phyloP scores from a whole-genome alignment of 1,284 basidiomycete species.

The Takashimella tepidaria region DNA sequence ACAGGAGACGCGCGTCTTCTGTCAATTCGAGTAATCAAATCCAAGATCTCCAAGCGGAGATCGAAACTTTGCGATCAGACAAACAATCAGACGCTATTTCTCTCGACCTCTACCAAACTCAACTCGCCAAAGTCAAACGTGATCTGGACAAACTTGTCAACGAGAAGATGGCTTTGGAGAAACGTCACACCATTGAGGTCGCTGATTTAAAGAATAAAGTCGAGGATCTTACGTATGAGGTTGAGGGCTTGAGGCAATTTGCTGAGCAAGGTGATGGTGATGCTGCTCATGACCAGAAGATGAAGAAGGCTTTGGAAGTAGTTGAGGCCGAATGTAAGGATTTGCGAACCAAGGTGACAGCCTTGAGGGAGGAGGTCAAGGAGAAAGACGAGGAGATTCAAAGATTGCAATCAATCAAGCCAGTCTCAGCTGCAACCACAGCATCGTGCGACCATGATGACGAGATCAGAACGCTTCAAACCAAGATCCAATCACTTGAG shows the following conservation, averaged over 20 bases:
- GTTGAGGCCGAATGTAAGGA: background rate
- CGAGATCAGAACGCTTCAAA: conserved; percentile 1
- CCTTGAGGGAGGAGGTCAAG: conserved; percentile 1
- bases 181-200: conserved; percentile 27
- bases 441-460: background rate
- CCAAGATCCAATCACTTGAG: conserved; percentile 18
- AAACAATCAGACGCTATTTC: conserved; percentile 5
- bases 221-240: conserved; percentile 39
- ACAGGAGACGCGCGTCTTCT: conserved; percentile 26
- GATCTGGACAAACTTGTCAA: conserved; percentile 44
- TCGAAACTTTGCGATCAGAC: conserved; percentile 9
- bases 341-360: background rate
- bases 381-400: conserved; percentile 8
- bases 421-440: background rate
- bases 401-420: background rate
- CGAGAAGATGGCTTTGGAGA: conserved; percentile 41
- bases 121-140: conserved; percentile 26
- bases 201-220: conserved; percentile 33
- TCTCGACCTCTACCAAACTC: conserved; percentile 25
- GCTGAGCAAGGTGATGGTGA: conserved; percentile 22
- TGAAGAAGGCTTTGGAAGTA: conserved; percentile 15
- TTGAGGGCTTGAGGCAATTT: conserved; percentile 27
- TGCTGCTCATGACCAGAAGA: conserved; percentile 16
- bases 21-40: conserved; percentile 23
- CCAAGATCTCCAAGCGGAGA: conserved; percentile 22